Evolutionary conservation across 176 grass and related monocot genomes (phyloP).

Genomic region (Pontederia paniculata): DNA sequence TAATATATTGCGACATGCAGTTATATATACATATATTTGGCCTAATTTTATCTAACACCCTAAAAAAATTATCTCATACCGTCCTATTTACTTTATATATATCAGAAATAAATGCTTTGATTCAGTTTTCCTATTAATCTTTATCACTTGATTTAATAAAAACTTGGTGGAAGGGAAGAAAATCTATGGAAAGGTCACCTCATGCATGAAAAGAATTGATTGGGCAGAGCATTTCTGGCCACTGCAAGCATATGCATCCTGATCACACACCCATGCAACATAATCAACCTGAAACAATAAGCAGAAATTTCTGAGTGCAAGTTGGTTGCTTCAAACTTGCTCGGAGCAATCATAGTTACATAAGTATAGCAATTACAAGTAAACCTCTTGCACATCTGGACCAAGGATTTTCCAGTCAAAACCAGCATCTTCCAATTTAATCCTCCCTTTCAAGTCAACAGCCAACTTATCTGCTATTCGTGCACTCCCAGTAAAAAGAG

Average conservation of each 20-base stretch:
- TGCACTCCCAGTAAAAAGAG: slow-evolving; percentile 90
- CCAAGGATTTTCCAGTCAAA: slow-evolving; percentile 99
- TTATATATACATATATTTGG: too few species aligned
- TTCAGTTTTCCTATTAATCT: too few species aligned
- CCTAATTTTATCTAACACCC: too few species aligned
- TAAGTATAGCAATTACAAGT: background rate
- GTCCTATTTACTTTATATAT: too few species aligned
- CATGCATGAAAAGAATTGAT: slow-evolving; percentile 89
- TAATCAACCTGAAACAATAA: slow-evolving; percentile 62
- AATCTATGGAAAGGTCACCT: slow-evolving; percentile 31
- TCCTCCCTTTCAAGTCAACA: slow-evolving; percentile 64
- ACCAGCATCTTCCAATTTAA: slow-evolving; percentile 96
- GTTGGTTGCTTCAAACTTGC: slow-evolving; percentile 3
- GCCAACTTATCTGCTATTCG: slow-evolving; percentile 83
- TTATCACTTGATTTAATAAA: too few species aligned
- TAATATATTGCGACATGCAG: too few species aligned
- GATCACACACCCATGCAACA: slow-evolving; percentile 94
- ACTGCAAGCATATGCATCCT: slow-evolving; percentile 98
- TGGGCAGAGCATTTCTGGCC: slow-evolving; percentile 99
- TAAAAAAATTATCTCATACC: too few species aligned
- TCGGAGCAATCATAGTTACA: background rate
- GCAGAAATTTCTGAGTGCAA: slow-evolving; percentile 20
- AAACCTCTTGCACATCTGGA: slow-evolving; percentile 94
- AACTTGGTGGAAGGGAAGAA: background rate
- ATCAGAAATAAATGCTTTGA: too few species aligned